Evolutionary conservation across 208 protist genomes (phyloP).

Genomic region (Leishmania mexicana): DNA sequence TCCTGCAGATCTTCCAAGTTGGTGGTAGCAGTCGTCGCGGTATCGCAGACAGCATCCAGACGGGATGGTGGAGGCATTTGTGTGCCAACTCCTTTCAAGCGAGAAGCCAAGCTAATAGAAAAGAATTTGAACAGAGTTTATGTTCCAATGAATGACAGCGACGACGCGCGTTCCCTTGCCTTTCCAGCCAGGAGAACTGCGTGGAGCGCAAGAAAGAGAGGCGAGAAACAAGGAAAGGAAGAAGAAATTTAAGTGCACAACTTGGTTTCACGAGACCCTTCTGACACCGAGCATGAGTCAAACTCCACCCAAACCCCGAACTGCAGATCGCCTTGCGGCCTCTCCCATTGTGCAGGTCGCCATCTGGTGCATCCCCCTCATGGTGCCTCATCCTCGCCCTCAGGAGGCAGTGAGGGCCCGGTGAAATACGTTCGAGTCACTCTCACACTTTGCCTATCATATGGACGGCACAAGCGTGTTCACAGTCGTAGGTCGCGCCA

Average conservation of each 20-base stretch:
- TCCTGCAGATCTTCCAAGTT: constrained; percentile 19
- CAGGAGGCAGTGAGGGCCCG: not conserved
- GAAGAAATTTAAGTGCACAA: not conserved
- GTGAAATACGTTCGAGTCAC: not conserved
- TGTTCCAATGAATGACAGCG: not conserved
- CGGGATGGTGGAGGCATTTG: constrained; percentile 21
- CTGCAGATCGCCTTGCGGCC: not conserved
- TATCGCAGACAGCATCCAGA: constrained; percentile 37
- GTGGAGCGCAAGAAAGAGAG: not conserved
- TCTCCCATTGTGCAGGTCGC: not conserved
- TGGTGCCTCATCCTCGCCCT: too few species aligned
- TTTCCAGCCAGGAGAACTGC: not conserved
- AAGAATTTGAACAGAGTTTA: not conserved
- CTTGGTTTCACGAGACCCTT: too few species aligned
- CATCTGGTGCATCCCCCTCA: not conserved
- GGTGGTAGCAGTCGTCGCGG: constrained; percentile 4
- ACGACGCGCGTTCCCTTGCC: not conserved
- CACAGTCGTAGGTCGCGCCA: not conserved
- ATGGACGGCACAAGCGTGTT: not conserved
- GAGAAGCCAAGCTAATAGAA: too few species aligned
- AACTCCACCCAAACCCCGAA: not conserved
- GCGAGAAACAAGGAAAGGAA: not conserved
- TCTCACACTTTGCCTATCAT: not conserved
- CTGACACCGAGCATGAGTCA: not conserved
- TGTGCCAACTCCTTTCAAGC: not conserved